phyloP scores from a whole-genome alignment of 176 grass and related monocot genomes.

The Musa itinerans region DNA sequence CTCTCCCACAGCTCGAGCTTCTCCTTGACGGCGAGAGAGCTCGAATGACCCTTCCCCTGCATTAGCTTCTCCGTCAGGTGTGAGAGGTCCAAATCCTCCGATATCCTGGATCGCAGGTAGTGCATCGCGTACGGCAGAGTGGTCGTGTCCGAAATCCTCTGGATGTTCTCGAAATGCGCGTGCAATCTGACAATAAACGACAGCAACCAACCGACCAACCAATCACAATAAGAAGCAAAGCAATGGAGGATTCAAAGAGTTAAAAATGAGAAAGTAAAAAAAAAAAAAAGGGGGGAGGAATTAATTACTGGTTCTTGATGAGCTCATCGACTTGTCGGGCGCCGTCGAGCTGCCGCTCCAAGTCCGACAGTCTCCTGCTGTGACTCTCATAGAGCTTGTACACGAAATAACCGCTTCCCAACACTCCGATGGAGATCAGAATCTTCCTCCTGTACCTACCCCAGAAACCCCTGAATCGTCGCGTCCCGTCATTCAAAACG shows the following conservation, averaged over 20 bases:
- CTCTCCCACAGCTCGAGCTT: constrained; percentile 78
- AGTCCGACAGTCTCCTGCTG: constrained; percentile 14
- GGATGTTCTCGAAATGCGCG: constrained; percentile 71
- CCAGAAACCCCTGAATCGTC: constrained; percentile 32
- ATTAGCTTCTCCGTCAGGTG: constrained; percentile 61
- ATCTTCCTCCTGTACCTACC: constrained; percentile 31
- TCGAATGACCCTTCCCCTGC: constrained; percentile 66
- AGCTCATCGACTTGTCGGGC: constrained; percentile 33
- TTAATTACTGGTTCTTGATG: constrained; percentile 34
- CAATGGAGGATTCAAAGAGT: background rate
- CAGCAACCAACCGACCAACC: background rate
- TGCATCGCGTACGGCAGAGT: constrained; percentile 82
- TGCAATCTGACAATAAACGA: constrained; percentile 42
- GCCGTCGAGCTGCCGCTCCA: constrained; percentile 25
- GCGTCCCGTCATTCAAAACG: background rate
- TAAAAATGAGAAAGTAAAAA: too few species aligned
- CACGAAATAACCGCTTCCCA: constrained; percentile 34
- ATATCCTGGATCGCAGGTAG: constrained; percentile 55
- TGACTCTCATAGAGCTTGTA: constrained; percentile 40
- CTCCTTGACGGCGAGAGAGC: constrained; percentile 41
- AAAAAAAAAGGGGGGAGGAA: background rate
- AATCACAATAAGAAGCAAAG: background rate
- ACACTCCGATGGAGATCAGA: constrained; percentile 24
- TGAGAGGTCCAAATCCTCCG: constrained; percentile 60
- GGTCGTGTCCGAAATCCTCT: constrained; percentile 74